These are phyloP conservation scores for Cercospora nicotianae DNA, from an alignment of 2,329 filamentous ascomycete species.

Conservation along the genomic window DNA sequence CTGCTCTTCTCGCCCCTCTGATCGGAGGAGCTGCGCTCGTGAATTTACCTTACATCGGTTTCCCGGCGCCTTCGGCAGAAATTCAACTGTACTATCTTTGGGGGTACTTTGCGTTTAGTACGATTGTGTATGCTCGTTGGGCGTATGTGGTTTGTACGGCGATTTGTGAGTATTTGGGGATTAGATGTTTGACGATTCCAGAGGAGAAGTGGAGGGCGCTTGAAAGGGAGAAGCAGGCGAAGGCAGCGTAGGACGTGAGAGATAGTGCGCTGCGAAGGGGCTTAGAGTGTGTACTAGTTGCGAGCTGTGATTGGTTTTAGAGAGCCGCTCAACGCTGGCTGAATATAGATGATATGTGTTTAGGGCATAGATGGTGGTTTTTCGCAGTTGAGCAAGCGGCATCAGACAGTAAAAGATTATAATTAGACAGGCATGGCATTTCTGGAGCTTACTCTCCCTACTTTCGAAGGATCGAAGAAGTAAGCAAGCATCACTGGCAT, in stretches of 20 bases:
- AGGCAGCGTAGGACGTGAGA: not conserved
- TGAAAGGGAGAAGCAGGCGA: constrained; percentile 27
- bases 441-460: too few relatives aligned
- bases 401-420: too few relatives aligned
- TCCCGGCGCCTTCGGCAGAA: constrained; percentile 60
- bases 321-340: constrained; percentile 12
- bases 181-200: constrained; percentile 87
- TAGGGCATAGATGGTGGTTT: too few relatives aligned
- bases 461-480: not conserved
- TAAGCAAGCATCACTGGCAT: not conserved
- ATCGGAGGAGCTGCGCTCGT: constrained; percentile 79
- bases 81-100: constrained; percentile 80
- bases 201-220: constrained; percentile 38
- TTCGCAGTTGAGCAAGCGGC: too few relatives aligned
- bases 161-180: constrained; percentile 89
- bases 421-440: too few relatives aligned
- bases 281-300: too few relatives aligned
- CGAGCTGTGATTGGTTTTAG: not conserved
- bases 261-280: too few relatives aligned
- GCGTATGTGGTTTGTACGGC: constrained; percentile 84
- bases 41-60: constrained; percentile 76
- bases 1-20: constrained; percentile 82
- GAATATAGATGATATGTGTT: not conserved
- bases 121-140: constrained; percentile 89
- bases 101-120: constrained; percentile 78